Evolutionary conservation across 495 filamentous ascomycete species (phyloP).

Genomic region (Penicillium chermesinum): DNA sequence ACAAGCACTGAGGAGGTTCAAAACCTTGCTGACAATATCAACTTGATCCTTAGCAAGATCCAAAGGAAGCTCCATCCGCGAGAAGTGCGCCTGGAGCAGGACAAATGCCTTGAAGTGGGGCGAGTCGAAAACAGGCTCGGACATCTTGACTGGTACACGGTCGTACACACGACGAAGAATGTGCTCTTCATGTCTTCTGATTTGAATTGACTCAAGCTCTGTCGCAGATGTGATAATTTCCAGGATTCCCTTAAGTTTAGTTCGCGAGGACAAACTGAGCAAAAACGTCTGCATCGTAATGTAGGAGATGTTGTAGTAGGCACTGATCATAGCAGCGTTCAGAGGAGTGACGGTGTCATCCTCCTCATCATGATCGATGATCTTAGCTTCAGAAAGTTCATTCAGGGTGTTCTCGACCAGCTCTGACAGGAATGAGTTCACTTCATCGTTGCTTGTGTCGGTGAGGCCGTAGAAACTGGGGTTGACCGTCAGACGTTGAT

Average conservation of each 20-base stretch:
- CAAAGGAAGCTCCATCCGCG: slow-evolving; percentile 88
- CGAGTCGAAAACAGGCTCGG: slow-evolving; percentile 76
- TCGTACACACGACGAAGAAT: slow-evolving; percentile 91
- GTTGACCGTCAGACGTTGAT: slow-evolving; percentile 92
- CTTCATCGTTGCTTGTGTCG: slow-evolving; percentile 84
- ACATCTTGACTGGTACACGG: slow-evolving; percentile 90
- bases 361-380: slow-evolving; percentile 95
- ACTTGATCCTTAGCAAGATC: slow-evolving; percentile 98
- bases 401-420: slow-evolving; percentile 89
- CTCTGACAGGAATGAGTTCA: slow-evolving; percentile 92
- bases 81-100: slow-evolving; percentile 94
- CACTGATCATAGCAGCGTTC: slow-evolving; percentile 95
- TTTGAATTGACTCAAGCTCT: slow-evolving; percentile 93
- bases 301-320: slow-evolving; percentile 99
- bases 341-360: slow-evolving; percentile 85
- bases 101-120: slow-evolving; percentile 98
- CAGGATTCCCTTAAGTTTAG: slow-evolving; percentile 91
- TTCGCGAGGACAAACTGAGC: slow-evolving; percentile 82
- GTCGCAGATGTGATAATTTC: slow-evolving; percentile 97
- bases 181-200: slow-evolving; percentile 85
- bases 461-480: slow-evolving; percentile 92
- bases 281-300: slow-evolving; percentile 99
- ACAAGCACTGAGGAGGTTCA: slow-evolving; percentile 83
- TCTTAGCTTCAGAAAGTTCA: slow-evolving; percentile 88
- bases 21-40: slow-evolving; percentile 74